These are phyloP conservation scores for Sporothrix schenckii DNA, from an alignment of 2,329 filamentous ascomycete genomes.

Conservation along the genomic window DNA sequence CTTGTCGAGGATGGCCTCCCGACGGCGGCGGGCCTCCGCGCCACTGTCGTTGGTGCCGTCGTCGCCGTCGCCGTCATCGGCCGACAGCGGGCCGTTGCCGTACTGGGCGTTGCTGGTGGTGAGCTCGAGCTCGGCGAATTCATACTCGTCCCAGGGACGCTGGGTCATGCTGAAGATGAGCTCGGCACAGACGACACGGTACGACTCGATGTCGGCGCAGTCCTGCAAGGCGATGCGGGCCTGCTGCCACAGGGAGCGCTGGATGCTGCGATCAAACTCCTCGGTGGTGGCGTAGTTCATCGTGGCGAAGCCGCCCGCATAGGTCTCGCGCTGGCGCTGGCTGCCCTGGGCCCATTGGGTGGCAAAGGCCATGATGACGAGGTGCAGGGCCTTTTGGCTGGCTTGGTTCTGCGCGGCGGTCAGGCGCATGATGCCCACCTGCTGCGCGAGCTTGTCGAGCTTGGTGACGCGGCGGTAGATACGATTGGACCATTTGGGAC, in stretches of 20 bases:
- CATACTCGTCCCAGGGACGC: conserved; percentile 39
- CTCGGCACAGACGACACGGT: conserved; percentile 46
- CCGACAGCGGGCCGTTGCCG: conserved; percentile 8
- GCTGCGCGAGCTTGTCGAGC: conserved; percentile 51
- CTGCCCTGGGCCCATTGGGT: conserved; percentile 54
- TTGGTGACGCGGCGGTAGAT: conserved; percentile 55
- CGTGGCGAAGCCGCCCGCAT: conserved; percentile 32
- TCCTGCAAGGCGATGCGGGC: conserved; percentile 45
- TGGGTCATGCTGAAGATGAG: conserved; percentile 47
- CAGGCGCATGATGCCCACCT: conserved; percentile 47
- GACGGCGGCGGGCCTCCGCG: conserved; percentile 10
- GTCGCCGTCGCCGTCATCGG: background rate
- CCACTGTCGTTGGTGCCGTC: conserved; percentile 9
- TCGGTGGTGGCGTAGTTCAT: conserved; percentile 36
- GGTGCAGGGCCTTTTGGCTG: conserved; percentile 51
- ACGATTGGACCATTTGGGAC: conserved; percentile 51
- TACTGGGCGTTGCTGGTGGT: conserved; percentile 20
- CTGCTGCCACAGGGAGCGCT: conserved; percentile 46
- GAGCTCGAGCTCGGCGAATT: conserved; percentile 31
- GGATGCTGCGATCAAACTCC: conserved; percentile 47
- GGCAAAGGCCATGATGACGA: conserved; percentile 56
- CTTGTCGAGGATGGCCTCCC: conserved; percentile 30
- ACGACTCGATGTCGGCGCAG: conserved; percentile 44
- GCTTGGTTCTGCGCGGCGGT: conserved; percentile 49
- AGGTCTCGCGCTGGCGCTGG: conserved; percentile 38